Base-by-base conservation (phyloP, 2,329 filamentous ascomycete genomes). In the Nemania sp. region DNA sequence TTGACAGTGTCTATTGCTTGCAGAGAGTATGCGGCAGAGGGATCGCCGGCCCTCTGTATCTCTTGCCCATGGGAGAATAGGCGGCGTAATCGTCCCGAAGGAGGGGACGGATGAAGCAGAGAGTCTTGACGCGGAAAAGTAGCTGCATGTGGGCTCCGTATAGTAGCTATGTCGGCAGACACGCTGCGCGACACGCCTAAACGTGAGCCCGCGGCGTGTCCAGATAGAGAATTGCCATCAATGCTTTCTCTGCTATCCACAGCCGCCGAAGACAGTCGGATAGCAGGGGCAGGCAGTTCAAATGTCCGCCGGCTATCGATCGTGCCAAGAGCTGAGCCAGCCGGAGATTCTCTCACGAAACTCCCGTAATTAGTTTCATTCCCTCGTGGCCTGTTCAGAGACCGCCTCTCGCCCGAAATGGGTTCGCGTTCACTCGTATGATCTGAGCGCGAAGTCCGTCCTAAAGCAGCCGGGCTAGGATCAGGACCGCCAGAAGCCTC, bases 1-100 rank as follows among this genome's bases (percentile, higher is more conserved):
- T 89, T 87, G 3, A 95, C 79, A 33, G 73, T 61, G 69, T 75
- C 62, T 22, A 81, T 67, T 20, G 74, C 71, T 44, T 77, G 70
- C 66, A 78, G 60, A 39, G 74, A 68, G 67, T 74, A 67, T 50
- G 80, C 71, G 62, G 72, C 60, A 70, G 73, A 70, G 50, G 73
- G 62, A 62, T 72, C 64, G 1, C 70, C 68, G 1, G 59, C 62
- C 28, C 63, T 62, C 24, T 73, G 64, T 3, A 72, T 70, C 68
- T 56, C 72, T 44, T 64, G 73, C 23, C 66, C 61, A 6, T 68
- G 64, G 0, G 75, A 72, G 57, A 79, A 75, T 23, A 78, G 65
- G 22, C 77, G 72, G 8, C 68, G 64, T 22, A 79, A 54, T 24
- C 68, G 68, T 47, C 48, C 68, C 57, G 51, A 66, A 5, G 64